Percentiles rank a stretch among this genome's conserved stretches.
phyloP scores from a whole-genome alignment of 192 early-diverging fungal species.

The Entomortierella chlamydospora region DNA sequence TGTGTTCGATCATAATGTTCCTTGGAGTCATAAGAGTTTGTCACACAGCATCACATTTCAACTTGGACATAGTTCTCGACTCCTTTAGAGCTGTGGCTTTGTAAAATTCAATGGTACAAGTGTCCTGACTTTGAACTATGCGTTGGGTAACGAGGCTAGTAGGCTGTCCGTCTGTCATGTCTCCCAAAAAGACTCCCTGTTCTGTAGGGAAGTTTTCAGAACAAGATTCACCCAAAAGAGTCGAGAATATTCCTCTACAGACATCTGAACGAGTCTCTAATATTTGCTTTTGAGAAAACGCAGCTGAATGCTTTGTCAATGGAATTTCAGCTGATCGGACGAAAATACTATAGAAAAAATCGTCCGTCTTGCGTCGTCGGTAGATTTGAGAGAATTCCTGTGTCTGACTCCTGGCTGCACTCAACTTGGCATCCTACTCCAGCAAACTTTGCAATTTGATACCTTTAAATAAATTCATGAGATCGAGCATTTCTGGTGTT shows the following conservation, averaged over 20 bases:
- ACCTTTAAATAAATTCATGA: constrained; percentile 59
- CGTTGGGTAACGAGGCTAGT: neutral
- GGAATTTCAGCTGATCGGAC: too few relatives aligned
- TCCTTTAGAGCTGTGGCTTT: constrained; percentile 7
- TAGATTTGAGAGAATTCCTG: constrained; percentile 64
- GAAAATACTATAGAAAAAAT: neutral
- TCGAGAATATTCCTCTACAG: constrained; percentile 27
- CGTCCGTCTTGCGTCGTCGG: constrained; percentile 53
- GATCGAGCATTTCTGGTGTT: constrained; percentile 64
- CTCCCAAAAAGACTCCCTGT: constrained; percentile 2
- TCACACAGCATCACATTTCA: constrained; percentile 13
- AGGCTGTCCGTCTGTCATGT: neutral
- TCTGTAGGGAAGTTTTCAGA: constrained; percentile 2
- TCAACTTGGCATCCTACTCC: constrained; percentile 6
- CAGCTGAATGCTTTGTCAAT: neutral
- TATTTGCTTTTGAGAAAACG: constrained; percentile 38
- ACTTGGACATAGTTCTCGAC: constrained; percentile 22
- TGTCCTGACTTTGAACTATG: neutral
- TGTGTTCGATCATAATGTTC: constrained; percentile 27
- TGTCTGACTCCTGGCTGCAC: constrained; percentile 29
- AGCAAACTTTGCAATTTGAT: constrained; percentile 49
- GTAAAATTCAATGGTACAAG: constrained; percentile 2
- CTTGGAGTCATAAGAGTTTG: constrained; percentile 20
- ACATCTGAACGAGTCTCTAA: constrained; percentile 15
- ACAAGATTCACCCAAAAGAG: constrained; percentile 8